Base-by-base conservation (phyloP, 805 yeast species). In the Metschnikowia bowlesiae region DNA sequence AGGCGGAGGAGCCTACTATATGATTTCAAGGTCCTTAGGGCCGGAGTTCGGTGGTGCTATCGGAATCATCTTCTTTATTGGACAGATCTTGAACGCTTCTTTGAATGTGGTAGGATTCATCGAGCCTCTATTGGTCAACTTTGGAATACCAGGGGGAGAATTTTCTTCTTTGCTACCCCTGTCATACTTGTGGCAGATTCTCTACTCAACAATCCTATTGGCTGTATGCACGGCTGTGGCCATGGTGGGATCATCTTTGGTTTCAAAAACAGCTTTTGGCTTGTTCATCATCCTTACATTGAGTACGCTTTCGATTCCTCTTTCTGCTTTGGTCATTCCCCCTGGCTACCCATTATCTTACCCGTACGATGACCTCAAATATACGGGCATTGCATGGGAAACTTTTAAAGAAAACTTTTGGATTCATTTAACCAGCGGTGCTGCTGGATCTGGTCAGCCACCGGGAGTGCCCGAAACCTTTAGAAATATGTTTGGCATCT, bases 1-100 rank as follows among this genome's bases (percentile, higher is more conserved):
- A 58, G 98, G 98, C 11, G 99, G 99, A 13, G 99, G 99, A 44
- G 97, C 98, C 0, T 94, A 94, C 65, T 94, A 90, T 62, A 94
- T 94, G 97, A 89, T 94, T 52, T 87, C 96, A 33, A 77, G 99
- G 57, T 85, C 96, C 33, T 71, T 94, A 53, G 99, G 99, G 0
- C 97, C 97, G 3, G 99, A 94, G 65, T 94, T 94, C 68, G 99
- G 99, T 29, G 99, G 99, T 3, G 87, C 97, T 4, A 92, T 94
- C 55, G 99, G 99, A 1, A 76, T 94, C 30, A 92, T 94, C 26
- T 94, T 94, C 66, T 95, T 86, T 62, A 75, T 94, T 47, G 99
- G 99, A 0, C 99, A 94, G 70, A 90, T 91, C 8, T 74, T 94
- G 51, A 94, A 94, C 65, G 78, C 90, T 44, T 90, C 97, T 39